A percentile compares a stretch with the other conserved stretches of the same genome.
phyloP scores from a whole-genome alignment of 768 basidiomycete genomes.

The Boletus pseudo-olivaceus region DNA sequence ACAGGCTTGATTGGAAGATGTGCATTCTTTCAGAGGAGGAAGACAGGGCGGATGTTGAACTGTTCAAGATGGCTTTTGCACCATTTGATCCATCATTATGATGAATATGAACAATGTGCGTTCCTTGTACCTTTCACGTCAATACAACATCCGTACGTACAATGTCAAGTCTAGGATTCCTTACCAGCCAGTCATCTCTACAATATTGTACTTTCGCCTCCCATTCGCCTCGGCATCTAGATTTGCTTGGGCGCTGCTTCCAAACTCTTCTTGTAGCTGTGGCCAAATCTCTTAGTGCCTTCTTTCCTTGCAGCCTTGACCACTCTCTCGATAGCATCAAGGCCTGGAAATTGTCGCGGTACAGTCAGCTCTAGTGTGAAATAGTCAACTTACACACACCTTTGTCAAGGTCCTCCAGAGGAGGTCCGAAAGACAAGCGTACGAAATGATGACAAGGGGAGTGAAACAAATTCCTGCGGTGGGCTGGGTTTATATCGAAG shows the following conservation, averaged over 20 bases:
- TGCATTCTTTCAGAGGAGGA: constrained; percentile 82
- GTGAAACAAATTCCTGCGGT: constrained; percentile 85
- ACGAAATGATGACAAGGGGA: constrained; percentile 91
- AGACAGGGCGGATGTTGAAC: constrained; percentile 77
- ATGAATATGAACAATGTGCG: constrained; percentile 6
- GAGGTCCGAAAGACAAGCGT: constrained; percentile 82
- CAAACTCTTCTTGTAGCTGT: constrained; percentile 62
- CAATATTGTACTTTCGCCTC: too few relatives aligned
- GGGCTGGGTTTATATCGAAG: constrained; percentile 75
- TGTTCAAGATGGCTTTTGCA: constrained; percentile 82
- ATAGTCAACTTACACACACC: constrained; percentile 38
- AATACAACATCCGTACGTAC: constrained; percentile 1
- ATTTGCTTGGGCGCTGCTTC: constrained; percentile 33
- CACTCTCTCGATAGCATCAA: constrained; percentile 84
- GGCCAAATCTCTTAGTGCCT: constrained; percentile 62
- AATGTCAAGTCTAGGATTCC: background rate
- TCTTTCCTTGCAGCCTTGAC: constrained; percentile 64
- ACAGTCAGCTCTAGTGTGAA: background rate
- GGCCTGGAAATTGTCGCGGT: constrained; percentile 38
- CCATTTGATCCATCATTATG: constrained; percentile 57
- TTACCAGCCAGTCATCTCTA: background rate
- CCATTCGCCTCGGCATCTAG: constrained; percentile 3
- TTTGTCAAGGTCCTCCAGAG: constrained; percentile 72
- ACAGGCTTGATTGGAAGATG: constrained; percentile 89
- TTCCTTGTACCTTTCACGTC: background rate